Percentiles rank a stretch among this genome's conserved stretches.
Evolutionary conservation across 2,329 filamentous ascomycete species (phyloP).

Genomic region (Rutstroemia sp.): DNA sequence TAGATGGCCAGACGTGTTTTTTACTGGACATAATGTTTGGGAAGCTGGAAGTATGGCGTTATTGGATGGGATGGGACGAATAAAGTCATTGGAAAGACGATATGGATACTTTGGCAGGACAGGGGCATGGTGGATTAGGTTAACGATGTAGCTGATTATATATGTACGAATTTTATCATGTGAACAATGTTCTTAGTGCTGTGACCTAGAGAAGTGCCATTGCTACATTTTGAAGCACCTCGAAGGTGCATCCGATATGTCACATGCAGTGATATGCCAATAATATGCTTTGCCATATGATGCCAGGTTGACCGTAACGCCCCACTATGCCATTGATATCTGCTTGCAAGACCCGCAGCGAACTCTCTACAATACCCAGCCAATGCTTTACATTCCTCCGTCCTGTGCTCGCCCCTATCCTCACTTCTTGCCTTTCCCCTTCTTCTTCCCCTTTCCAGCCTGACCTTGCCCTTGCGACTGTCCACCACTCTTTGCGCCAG

Average conservation of each 20-base stretch:
- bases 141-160: conserved; percentile 9
- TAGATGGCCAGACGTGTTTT: conserved; percentile 25
- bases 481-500: conserved; percentile 18
- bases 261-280: background rate
- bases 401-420: background rate
- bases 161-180: conserved; percentile 11
- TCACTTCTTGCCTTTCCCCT: conserved; percentile 58
- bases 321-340: conserved; percentile 2
- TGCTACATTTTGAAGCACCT: background rate
- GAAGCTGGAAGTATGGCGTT: background rate
- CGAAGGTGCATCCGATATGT: background rate
- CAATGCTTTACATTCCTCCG: background rate
- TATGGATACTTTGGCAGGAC: conserved; percentile 9
- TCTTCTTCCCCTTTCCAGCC: conserved; percentile 44
- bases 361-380: background rate
- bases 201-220: background rate
- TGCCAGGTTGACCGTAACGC: background rate
- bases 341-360: background rate
- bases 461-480: conserved; percentile 25
- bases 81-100: conserved; percentile 6
- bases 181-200: background rate
- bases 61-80: conserved; percentile 7
- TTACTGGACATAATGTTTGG: conserved; percentile 12
- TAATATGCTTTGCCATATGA: background rate
- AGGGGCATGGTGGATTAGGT: background rate